These are phyloP conservation scores for Cutaneotrichosporon cutaneum DNA, from an alignment of 1,284 basidiomycete species.

Conservation along the genomic window DNA sequence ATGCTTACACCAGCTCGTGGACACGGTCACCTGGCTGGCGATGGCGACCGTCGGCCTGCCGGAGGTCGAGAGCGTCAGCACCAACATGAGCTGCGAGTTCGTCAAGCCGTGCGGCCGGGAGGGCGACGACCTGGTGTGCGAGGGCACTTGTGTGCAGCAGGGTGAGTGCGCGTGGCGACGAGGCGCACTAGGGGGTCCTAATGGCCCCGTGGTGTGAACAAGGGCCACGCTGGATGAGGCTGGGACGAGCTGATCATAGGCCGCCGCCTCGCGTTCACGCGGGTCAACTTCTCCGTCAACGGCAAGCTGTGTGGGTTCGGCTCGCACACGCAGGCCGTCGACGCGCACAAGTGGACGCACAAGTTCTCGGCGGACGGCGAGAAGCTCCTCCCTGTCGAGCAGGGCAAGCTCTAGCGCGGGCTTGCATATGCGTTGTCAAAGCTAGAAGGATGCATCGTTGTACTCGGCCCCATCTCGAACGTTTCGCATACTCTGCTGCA, in stretches of 20 bases:
- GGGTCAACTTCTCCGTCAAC: slow-evolving; percentile 18
- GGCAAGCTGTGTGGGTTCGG: slow-evolving; percentile 16
- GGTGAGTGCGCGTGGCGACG: no score
- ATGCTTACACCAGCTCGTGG: slow-evolving; percentile 20
- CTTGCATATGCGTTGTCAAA: background rate
- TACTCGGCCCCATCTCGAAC: background rate
- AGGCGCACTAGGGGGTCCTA: no score
- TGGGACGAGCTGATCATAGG: no score
- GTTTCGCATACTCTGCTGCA: no score
- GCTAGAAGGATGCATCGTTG: slow-evolving; percentile 3
- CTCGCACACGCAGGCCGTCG: slow-evolving; percentile 20
- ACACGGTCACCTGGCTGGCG: slow-evolving; percentile 21
- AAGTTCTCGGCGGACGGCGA: slow-evolving; percentile 16
- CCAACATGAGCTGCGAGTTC: slow-evolving; percentile 23
- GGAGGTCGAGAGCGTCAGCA: slow-evolving; percentile 10
- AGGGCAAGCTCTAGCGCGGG: slow-evolving; percentile 19
- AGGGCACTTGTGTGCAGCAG: slow-evolving; percentile 13
- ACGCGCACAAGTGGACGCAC: slow-evolving; percentile 1
- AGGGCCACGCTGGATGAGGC: no score
- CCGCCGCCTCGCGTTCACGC: slow-evolving; percentile 18
- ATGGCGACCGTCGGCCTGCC: slow-evolving; percentile 17
- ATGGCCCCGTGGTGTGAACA: no score
- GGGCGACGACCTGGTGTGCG: slow-evolving; percentile 16
- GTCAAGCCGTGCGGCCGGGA: slow-evolving; percentile 14
- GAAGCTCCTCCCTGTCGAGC: slow-evolving; percentile 8